Base-by-base conservation (phyloP, 2,329 filamentous ascomycete genomes). In the Cucurbitaria berberidis region DNA sequence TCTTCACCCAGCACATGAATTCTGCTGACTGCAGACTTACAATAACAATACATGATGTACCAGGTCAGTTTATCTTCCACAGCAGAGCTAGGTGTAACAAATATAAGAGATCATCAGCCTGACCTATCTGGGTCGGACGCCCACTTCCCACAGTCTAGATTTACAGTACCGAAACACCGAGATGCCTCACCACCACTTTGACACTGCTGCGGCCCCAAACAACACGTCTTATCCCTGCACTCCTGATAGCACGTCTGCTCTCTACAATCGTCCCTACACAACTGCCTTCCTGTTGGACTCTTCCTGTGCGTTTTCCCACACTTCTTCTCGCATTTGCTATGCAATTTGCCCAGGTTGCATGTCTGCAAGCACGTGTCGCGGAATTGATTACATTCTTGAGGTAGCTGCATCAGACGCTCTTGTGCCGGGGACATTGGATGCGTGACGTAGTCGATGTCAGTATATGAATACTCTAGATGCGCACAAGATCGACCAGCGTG, bases 151-250 rank as follows among this genome's bases (percentile, higher is more conserved):
- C 27, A 30, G 27, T 30, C 27, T 11, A 9, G 3, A 9, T 13
- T 11, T 13, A 13, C 27, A 30, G 13, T 11, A 30, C 27, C 24
- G 5, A 10, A 3, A 3, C 27, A 30, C n/a, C 34, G n/a, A 21
- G 22, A 30, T 13, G 15, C 19, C 27, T 16, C 16, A n/a, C 43
- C 35, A 4, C 26, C 42, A 18, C 18, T 11, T 15, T 19, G 26
- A 35, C 26, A 45, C 10, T 42, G 35, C 26, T 35, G 21, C 22
- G 42, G 43, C 18, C 30, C 43, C 11, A 36, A 9, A 22, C 29
- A 51, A 26, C 42, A 46, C 11, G 29, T 43, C 21, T 42, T 30
- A 18, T 43, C n/a, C 21, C 22, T 42, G 19, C 42, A 38, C 24
- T 41, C 42, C 11, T 26, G 16, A 13, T 41, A 34, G 19, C 38